Evolutionary conservation across 2,329 filamentous ascomycete species (phyloP), one percentile per base, ranked within the genome.

Genomic region (Capronia americana): DNA sequence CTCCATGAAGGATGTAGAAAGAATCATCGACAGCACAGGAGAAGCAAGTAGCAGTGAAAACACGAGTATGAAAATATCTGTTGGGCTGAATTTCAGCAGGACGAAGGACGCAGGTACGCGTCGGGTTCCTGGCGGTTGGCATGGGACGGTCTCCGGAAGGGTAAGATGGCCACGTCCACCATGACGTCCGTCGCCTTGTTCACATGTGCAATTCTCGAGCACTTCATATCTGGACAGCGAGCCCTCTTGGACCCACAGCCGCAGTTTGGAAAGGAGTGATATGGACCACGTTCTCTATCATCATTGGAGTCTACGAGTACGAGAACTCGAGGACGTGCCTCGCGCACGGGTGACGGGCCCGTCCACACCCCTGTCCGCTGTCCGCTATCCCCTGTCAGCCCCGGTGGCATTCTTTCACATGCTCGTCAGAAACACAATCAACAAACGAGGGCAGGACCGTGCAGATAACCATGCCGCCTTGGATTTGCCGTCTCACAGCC

Each of bases 31-130:
- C 23, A 32, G 12, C 34, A 23, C 48, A 14, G 26, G 48, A 8
- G 28, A 17, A 20, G 23, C 26, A 1, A 38, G 41, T n/a, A 54
- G 34, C 41, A 57, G 32, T 34, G 2, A 3, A 38, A 54, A 56
- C 24, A 44, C 17, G 17, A 44, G n/a, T 38, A 24, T 34, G 41
- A 11, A 61, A 38, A 34, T 46, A 62, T 53, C 34, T 57, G 30
- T 64, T 50, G 61, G 60, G 65, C 38, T n/a, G 20, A 54, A 28
- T n/a, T n/a, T n/a, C n/a, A n/a, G n/a, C n/a, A 65, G 46, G 17
- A 44, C 38, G 17, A 44, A n/a, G 14, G 62, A 70, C 65, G 68
- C 68, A 70, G 68, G 68, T 70, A 70, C 68, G 68, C 63, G 65
- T 66, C 61, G 60, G 63, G 66, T 65, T 56, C 65, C 68, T 70